Conservation (phyloP, 2,329 filamentous ascomycete genomes). For the Nigrospora sphaerica region DNA sequence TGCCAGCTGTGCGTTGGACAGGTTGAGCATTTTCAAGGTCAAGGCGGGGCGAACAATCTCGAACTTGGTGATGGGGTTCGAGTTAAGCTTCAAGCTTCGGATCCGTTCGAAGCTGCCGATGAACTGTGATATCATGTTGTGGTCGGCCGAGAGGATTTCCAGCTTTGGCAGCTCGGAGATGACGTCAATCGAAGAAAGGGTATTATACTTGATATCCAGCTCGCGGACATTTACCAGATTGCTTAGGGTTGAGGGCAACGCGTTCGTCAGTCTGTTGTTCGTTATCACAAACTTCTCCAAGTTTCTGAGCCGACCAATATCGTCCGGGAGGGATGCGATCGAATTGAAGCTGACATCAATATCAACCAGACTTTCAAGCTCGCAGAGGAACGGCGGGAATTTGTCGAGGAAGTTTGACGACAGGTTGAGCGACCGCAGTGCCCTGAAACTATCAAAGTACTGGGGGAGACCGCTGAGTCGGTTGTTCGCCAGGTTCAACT, state of each 20-base stretch:
- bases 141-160: constrained; percentile 82
- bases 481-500: constrained; percentile 92
- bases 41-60: constrained; percentile 71
- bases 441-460: constrained; percentile 76
- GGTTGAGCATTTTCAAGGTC: constrained; percentile 77
- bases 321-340: constrained; percentile 68
- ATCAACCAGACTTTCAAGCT: constrained; percentile 77
- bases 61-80: constrained; percentile 92
- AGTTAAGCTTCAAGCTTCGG: constrained; percentile 80
- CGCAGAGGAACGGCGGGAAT: constrained; percentile 80
- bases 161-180: constrained; percentile 78
- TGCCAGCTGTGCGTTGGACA: constrained; percentile 85
- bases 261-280: constrained; percentile 79
- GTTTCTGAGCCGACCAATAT: constrained; percentile 70
- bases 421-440: constrained; percentile 77
- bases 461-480: constrained; percentile 69
- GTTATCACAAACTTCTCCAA: constrained; percentile 90
- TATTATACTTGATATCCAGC: constrained; percentile 91
- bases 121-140: constrained; percentile 89
- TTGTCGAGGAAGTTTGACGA: constrained; percentile 86
- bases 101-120: constrained; percentile 82
- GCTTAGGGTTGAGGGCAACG: constrained; percentile 66
- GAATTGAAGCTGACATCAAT: constrained; percentile 96
- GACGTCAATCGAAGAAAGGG: constrained; percentile 80
- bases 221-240: constrained; percentile 76